phyloP scores from a whole-genome alignment of 306 rosid genomes.

The Adenanthera pavonina region DNA sequence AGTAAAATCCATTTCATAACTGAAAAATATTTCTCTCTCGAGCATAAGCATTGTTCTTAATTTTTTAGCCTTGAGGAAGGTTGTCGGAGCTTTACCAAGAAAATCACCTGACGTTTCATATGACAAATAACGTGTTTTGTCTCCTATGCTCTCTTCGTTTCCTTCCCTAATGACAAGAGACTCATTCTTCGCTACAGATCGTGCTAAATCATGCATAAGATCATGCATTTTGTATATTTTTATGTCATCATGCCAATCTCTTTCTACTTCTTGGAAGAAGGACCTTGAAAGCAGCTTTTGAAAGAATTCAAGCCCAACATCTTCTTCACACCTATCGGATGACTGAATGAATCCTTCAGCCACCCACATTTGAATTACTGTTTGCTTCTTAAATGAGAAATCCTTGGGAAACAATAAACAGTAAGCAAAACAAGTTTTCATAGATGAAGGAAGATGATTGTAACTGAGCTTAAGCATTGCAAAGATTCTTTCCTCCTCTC shows the following conservation, averaged over 20 bases:
- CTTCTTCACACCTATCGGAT: not conserved
- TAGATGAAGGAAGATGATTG: not conserved
- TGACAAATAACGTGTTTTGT: not conserved
- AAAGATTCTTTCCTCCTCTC: not conserved
- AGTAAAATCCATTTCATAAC: not conserved
- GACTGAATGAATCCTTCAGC: not conserved
- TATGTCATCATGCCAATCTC: not conserved
- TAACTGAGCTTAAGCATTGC: conserved; percentile 2
- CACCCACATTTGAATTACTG: not conserved
- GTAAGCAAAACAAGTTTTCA: not conserved
- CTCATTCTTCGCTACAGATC: not conserved
- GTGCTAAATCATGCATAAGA: not conserved
- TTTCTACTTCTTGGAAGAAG: not conserved
- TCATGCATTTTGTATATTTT: conserved; percentile 21
- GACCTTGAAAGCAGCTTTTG: not conserved
- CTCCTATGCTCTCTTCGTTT: not conserved
- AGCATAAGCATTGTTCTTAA: not conserved
- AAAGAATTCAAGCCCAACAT: not conserved
- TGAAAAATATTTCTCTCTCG: not conserved
- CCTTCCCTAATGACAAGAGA: not conserved
- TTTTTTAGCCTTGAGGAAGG: not conserved
- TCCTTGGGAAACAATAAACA: not conserved
- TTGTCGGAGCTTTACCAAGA: not conserved
- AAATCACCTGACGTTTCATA: not conserved
- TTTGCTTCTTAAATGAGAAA: not conserved